Evolutionary conservation across 2,329 filamentous ascomycete species (phyloP), one percentile per base, ranked within the genome.

Genomic region (Colletotrichum shisoi): DNA sequence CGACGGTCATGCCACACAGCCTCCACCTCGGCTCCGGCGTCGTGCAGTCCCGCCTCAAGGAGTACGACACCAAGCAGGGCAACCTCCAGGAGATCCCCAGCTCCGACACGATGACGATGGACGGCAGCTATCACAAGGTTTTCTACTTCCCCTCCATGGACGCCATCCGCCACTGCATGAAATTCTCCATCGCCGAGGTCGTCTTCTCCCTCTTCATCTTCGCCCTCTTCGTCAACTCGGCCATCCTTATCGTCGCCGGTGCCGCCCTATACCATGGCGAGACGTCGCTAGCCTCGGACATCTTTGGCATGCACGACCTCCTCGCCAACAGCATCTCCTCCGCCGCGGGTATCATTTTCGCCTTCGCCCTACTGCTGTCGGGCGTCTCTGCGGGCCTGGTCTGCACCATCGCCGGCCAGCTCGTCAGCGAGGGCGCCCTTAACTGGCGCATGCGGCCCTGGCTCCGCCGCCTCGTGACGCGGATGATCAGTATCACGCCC

Each of bases 331-430:
- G 87, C 66, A 87, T 97, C 59, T 88, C 90, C 1, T 89, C 89
- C 0, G 90, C 86, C 0, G 93, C 92, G 0, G 93, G 92, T 1
- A 91, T 91, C 3, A 82, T 96, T n/a, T 96, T 96, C 71, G 92
- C 91, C 0, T 81, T 96, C 2, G 92, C 93, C 0, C 81, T 96
- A 0, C 84, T 96, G 0, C 85, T 96, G 0, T 94, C 91, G 0
- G 93, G 93, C 15, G 85, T 92, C 13, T 91, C 89, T 1, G 93
- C 93, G 0, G 93, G 93, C 4, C 91, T 96, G 49, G 90, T 96
- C 3, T 96, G 92, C 79, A 96, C 93, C 3, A 95, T 96, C 71
- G 87, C 93, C 0, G 93, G 93, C 0, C 93, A 96, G 76, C 94
- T 96, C 88, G 89, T 96, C 42, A 89, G 87, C 70, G 93, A 96